Evolutionary conservation across 1,139 yeast species (phyloP), one percentile per base, ranked within the genome.

Genomic region (Saccharomyces hybrid): DNA sequence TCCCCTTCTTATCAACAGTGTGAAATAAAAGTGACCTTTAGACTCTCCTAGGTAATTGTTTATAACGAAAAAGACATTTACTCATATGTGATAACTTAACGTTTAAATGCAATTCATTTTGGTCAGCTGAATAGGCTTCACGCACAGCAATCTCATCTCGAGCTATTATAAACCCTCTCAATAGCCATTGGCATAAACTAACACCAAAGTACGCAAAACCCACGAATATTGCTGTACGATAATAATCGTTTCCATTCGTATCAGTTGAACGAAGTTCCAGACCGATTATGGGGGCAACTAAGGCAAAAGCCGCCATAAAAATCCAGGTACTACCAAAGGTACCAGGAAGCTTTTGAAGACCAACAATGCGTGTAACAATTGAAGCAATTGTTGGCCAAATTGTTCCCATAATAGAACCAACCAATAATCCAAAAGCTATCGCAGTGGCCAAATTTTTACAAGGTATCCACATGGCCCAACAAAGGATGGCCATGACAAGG

Each of bases 391-490:
- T 65, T 6, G 72, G 68, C 75, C 78, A 77, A 48, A 76, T 68
- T 11, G 79, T 73, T 1, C 85, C 84, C 79, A 81, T 79, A 25
- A 77, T 52, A 4, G 73, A 68, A 38, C 85, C 86, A 53, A 70
- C 72, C 5, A 80, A 56, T 34, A 80, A 51, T 1, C 79, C 79
- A 61, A 79, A 76, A 1, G 69, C 73, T 20, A 79, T 64, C 1
- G 81, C 76, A 3, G 82, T 78, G 2, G 82, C 82, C 58, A 70
- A 77, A 60, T 78, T 80, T 50, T 79, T 67, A 13, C 82, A 77
- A 2, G 85, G 84, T 42, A 82, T 75, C 88, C 88, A 83, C 80
- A 83, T 79, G 1, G 82, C 83, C 75, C 68, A 73, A 66, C 64
- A 65, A 26, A 72, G 61, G 13, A 74, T 47, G 0, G 70, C 70